These are phyloP conservation scores for Ophioceras dolichostomum DNA, from an alignment of 2,329 filamentous ascomycete genomes.

Conservation along the genomic window DNA sequence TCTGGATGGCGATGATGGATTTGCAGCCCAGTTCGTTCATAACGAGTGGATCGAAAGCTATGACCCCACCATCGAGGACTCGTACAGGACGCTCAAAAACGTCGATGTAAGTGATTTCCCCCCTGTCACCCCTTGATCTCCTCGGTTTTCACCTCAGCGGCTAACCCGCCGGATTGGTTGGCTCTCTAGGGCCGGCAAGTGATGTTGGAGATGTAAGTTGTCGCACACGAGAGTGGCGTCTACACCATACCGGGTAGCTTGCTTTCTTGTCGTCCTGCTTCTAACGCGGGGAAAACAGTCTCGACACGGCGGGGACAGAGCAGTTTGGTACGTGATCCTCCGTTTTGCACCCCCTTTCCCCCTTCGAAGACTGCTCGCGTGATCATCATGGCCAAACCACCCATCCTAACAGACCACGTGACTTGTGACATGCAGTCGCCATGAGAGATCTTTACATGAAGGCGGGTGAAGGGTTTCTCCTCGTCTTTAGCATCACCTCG, in stretches of 20 bases:
- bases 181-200: conserved; percentile 64
- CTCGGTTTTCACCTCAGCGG: too few relatives aligned
- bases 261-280: too few relatives aligned
- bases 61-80: conserved; percentile 69
- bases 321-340: conserved; percentile 70
- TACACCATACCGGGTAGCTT: too few relatives aligned
- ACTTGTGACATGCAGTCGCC: conserved; percentile 28
- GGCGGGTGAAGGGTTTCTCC: conserved; percentile 78
- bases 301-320: conserved; percentile 85
- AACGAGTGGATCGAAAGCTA: conserved; percentile 90
- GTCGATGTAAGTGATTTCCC: conserved; percentile 59
- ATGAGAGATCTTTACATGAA: conserved; percentile 87
- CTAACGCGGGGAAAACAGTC: too few relatives aligned
- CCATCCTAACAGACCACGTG: neutral
- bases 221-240: too few relatives aligned
- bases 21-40: conserved; percentile 76
- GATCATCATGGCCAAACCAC: conserved; percentile 10
- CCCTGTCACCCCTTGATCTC: conserved; percentile 7
- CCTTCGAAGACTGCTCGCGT: too few relatives aligned
- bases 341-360: too few relatives aligned
- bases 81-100: conserved; percentile 61
- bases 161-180: too few relatives aligned
- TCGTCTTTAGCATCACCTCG: conserved; percentile 88
- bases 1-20: too few relatives aligned
- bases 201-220: conserved; percentile 71